Evolutionary conservation across 371 early-diverging fungal genomes (phyloP), one percentile per base, ranked within the genome.

Genomic region (Dentiscutata heterogama): DNA sequence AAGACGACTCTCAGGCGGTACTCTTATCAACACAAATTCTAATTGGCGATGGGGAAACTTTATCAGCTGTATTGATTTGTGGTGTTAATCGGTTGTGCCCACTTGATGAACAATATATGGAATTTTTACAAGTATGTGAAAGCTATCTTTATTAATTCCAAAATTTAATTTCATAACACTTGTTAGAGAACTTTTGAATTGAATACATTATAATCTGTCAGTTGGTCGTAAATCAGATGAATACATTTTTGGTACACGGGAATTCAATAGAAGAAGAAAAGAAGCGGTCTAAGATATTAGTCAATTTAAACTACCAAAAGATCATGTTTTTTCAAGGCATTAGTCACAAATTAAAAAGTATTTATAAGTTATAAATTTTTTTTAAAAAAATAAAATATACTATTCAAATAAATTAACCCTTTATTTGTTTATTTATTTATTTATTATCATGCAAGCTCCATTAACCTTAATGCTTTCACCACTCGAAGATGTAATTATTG

Each of bases 381-480:
- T 72, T 87, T 88, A 54, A 83, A 35, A n/a, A n/a, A n/a, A n/a
- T n/a, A 85, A 63, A 86, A 86, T 63, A 81, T 88, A 13, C 83
- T 83, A 16, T 86, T 84, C 39, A 86, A 87, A 72, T 81, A 86
- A 11, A 54, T 84, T 85, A 85, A 51, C 83, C 84, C 27, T 29
- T 35, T 22, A 35, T 16, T 16, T 31, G 39, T n/a, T 25, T 10
- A 53, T 35, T 35, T 1, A 20, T 60, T 27, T 42, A 10, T 11
- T 39, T 8, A 58, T 64, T 65, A 42, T 5, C 3, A 65, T 65
- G 25, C 31, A 68, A 88, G 84, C 89, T 0, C 90, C 90, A 7
- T 70, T 90, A 46, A 88, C 89, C 1, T 58, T 90, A 27, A 89
- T 90, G 82, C 71, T 90, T n/a, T 85, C 87, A 0, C 90, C 90